Evolutionary conservation across 441 rosid species (phyloP).

Genomic region (Rhodomyrtus psidioides): DNA sequence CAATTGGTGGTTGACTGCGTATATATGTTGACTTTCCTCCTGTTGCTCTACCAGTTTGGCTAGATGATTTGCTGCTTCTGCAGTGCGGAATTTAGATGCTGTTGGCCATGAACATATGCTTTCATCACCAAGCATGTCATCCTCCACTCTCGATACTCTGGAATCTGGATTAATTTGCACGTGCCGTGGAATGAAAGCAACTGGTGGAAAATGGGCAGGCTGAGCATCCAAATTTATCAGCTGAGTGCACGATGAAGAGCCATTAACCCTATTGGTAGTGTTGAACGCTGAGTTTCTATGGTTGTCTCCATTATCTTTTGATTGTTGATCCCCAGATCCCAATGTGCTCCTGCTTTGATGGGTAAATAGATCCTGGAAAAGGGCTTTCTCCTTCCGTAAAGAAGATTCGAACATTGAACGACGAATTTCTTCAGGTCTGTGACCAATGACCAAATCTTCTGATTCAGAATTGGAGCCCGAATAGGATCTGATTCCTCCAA

Average conservation of each 20-base stretch:
- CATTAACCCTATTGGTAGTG: constrained; percentile 14
- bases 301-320: constrained; percentile 20
- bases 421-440: constrained; percentile 20
- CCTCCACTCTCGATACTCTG: constrained; percentile 26
- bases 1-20: constrained; percentile 16
- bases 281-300: constrained; percentile 24
- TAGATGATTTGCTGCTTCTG: constrained; percentile 20
- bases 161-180: constrained; percentile 20
- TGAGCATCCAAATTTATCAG: constrained; percentile 20
- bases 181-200: constrained; percentile 23
- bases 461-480: constrained; percentile 53
- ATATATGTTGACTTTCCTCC: constrained; percentile 14
- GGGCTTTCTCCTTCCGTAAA: constrained; percentile 6
- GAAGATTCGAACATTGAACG: not conserved
- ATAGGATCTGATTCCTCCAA: constrained; percentile 36
- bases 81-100: constrained; percentile 24
- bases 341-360: constrained; percentile 23
- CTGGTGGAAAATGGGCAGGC: constrained; percentile 11
- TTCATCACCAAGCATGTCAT: constrained; percentile 33
- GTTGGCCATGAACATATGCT: constrained; percentile 37
- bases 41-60: constrained; percentile 14
- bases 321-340: constrained; percentile 20
- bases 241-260: constrained; percentile 27
- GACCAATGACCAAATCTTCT: constrained; percentile 35
- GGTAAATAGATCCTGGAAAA: constrained; percentile 28